phyloP scores from a whole-genome alignment of 2,329 filamentous ascomycete species.

The Aspergillus tubingensis region DNA sequence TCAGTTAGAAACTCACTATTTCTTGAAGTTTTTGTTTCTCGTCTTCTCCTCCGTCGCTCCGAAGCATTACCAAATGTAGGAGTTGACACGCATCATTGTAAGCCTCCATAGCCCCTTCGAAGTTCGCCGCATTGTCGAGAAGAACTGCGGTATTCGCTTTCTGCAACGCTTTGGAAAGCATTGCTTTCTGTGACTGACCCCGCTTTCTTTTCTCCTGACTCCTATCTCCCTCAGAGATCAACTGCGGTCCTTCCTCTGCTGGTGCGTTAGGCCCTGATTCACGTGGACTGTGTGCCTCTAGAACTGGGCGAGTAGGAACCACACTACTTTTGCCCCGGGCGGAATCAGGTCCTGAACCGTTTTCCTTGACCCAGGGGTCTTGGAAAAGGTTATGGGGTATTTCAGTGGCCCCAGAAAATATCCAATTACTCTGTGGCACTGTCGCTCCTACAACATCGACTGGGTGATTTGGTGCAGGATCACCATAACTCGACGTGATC shows the following conservation, averaged over 20 bases:
- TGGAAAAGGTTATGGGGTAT: constrained; percentile 14
- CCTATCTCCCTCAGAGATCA: constrained; percentile 28
- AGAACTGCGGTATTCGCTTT: constrained; percentile 96
- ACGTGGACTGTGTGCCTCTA: constrained; percentile 18
- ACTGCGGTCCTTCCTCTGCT: constrained; percentile 29
- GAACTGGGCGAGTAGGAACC: neutral
- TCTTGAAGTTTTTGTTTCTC: constrained; percentile 80
- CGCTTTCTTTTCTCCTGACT: constrained; percentile 39
- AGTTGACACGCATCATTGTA: constrained; percentile 90
- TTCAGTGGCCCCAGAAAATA: constrained; percentile 23
- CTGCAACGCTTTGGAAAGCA: constrained; percentile 92
- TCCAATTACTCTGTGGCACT: constrained; percentile 12
- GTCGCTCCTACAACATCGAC: neutral
- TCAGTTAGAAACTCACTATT: constrained; percentile 66
- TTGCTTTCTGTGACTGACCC: constrained; percentile 80
- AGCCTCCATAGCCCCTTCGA: constrained; percentile 84
- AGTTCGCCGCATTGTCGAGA: constrained; percentile 93
- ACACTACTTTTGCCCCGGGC: constrained; percentile 5
- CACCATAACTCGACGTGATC: neutral
- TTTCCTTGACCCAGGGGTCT: constrained; percentile 14
- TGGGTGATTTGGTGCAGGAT: constrained; percentile 7
- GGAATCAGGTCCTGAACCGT: neutral
- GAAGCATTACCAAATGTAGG: constrained; percentile 81
- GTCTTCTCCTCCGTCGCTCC: constrained; percentile 83
- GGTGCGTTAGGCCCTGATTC: constrained; percentile 20